Base-by-base conservation (phyloP, 225 moss, liverwort and hornwort species). In the Climacium dendroides region DNA sequence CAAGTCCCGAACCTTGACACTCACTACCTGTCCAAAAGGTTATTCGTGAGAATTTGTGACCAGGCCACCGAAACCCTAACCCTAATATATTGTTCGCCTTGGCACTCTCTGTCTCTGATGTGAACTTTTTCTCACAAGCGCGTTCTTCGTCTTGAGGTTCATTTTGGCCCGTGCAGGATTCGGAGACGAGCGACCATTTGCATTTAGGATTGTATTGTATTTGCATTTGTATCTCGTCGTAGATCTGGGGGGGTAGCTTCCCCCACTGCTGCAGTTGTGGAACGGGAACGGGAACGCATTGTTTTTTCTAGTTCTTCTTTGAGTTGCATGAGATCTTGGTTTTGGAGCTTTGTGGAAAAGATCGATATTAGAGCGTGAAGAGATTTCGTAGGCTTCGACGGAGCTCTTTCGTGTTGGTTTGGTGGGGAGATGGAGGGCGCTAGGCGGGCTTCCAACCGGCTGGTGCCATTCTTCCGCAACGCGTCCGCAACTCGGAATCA, bases 401-500 rank as follows among this genome's bases (percentile, higher is more conserved):
- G 79, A 69, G 74, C 77, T 19, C 41, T 48, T 32, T 79, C 48
- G 80, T 58, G 70, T 80, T 47, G 75, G 47, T 47, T 66, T 83
- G 79, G 83, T 45, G 83, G 41, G 87, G 72, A 32, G 72, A 92
- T 81, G 93, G 92, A 87, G 84, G 52, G 80, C 18, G 74, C 89
- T 39, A 82, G 89, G 85, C 89, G 90, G 62, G 85, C 83, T 85
- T 90, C 85, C 64, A 88, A 80, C 76, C 73, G 87, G 75, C 90
- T 93, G 37, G n/a, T 91, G 73, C 89, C 88, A 15, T 88, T 88
- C 71, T 88, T 91, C 15, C 87, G 90, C 73, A 85, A 74, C 60
- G 88, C 85, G 25, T 61, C 86, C 10, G 82, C 87, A 30, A 83
- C 75, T 64, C 66, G 88, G 82, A 79, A 78, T 87, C 74, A 76